Percentiles rank a stretch among this genome's conserved stretches.
These are phyloP conservation scores for Trichoderma koningii DNA, from an alignment of 2,329 filamentous ascomycete species.

Conservation along the genomic window DNA sequence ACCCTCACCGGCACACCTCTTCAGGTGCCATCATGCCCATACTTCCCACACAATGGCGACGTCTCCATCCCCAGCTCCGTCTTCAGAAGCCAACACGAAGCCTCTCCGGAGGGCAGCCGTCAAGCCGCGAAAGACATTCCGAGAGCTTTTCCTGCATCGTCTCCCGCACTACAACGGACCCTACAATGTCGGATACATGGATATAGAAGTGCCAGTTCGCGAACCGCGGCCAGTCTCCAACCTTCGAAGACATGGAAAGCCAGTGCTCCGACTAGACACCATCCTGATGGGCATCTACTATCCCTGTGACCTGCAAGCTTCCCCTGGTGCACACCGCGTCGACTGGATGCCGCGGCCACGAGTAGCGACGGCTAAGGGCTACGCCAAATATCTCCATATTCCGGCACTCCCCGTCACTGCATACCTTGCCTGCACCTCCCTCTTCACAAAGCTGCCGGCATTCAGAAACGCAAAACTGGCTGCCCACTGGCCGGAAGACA, in stretches of 20 bases:
- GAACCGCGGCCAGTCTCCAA: constrained; percentile 44
- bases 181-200: constrained; percentile 68
- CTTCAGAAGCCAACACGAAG: constrained; percentile 7
- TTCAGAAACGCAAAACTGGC: constrained; percentile 62
- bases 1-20: neutral
- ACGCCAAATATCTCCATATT: constrained; percentile 61
- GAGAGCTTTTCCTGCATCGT: constrained; percentile 45
- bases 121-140: constrained; percentile 37
- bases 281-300: constrained; percentile 69
- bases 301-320: constrained; percentile 51
- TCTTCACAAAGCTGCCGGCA: constrained; percentile 66
- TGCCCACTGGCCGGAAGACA: constrained; percentile 52
- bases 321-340: constrained; percentile 49
- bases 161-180: constrained; percentile 66
- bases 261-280: constrained; percentile 51
- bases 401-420: constrained; percentile 51
- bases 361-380: constrained; percentile 58
- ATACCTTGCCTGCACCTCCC: constrained; percentile 58
- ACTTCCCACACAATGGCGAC: neutral
- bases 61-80: neutral
- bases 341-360: constrained; percentile 65
- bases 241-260: constrained; percentile 44
- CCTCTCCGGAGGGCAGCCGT: constrained; percentile 31
- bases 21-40: neutral
- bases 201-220: constrained; percentile 62